These are phyloP conservation scores for Russula earlei DNA, from an alignment of 768 basidiomycete genomes.

Conservation along the genomic window DNA sequence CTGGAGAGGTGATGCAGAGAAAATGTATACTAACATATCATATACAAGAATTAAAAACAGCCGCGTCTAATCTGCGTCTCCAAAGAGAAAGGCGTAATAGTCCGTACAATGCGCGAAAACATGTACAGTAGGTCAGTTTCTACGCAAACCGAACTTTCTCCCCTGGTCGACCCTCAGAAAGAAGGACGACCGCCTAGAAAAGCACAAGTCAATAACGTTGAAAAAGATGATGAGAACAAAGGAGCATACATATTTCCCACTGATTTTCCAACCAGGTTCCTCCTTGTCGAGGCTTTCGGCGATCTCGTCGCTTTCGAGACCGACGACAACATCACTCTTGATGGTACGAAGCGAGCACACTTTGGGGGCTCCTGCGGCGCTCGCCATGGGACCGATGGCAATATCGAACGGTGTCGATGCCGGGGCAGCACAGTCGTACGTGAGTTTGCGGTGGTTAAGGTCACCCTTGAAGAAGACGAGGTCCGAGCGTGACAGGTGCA, in stretches of 20 bases:
- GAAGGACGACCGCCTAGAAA: slow-evolving; percentile 69
- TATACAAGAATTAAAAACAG: slow-evolving; percentile 12
- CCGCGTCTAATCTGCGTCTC: slow-evolving; percentile 1
- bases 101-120: neutral
- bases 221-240: neutral
- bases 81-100: neutral
- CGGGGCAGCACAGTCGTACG: slow-evolving; percentile 80
- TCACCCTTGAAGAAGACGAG: slow-evolving; percentile 94
- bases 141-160: slow-evolving; percentile 76
- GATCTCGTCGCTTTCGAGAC: slow-evolving; percentile 61
- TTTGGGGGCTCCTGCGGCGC: slow-evolving; percentile 76
- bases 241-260: slow-evolving; percentile 82
- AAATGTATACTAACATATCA: slow-evolving; percentile 6
- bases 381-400: slow-evolving; percentile 90
- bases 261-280: slow-evolving; percentile 95
- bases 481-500: slow-evolving; percentile 82
- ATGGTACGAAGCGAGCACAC: slow-evolving; percentile 83
- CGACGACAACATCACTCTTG: slow-evolving; percentile 94
- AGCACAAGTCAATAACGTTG: neutral
- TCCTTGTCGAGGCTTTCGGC: slow-evolving; percentile 75
- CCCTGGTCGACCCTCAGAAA: slow-evolving; percentile 82
- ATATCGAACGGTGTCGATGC: slow-evolving; percentile 81
- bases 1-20: neutral
- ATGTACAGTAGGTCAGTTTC: neutral
- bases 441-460: slow-evolving; percentile 85